A percentile compares a stretch with the other conserved stretches of the same genome.
These are phyloP conservation scores for Metschnikowia lunata DNA, from an alignment of 805 yeast species.

Conservation along the genomic window DNA sequence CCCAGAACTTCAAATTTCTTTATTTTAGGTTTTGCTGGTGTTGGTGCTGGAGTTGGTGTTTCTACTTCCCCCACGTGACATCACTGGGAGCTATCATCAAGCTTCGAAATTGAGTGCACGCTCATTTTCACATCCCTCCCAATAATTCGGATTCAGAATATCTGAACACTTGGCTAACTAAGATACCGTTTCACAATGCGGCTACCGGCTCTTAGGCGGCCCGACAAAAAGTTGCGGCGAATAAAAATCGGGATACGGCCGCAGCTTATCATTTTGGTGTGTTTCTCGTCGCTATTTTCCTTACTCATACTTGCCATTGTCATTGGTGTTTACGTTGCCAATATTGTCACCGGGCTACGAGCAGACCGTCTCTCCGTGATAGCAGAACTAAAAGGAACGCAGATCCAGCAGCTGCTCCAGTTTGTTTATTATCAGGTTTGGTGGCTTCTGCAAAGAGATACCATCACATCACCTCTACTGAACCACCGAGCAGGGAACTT, in stretches of 20 bases:
- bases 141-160: too few species aligned
- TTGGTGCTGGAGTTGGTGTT: too few species aligned
- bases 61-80: too few species aligned
- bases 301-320: slow-evolving; percentile 70
- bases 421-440: slow-evolving; percentile 63
- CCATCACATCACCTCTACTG: slow-evolving; percentile 56
- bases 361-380: slow-evolving; percentile 72
- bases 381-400: slow-evolving; percentile 77
- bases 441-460: slow-evolving; percentile 58
- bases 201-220: not conserved
- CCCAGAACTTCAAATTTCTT: too few species aligned
- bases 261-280: slow-evolving; percentile 68
- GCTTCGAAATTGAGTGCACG: too few species aligned
- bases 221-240: slow-evolving; percentile 14
- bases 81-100: too few species aligned
- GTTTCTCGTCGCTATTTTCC: slow-evolving; percentile 65
- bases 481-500: slow-evolving; percentile 70
- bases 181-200: not conserved
- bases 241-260: slow-evolving; percentile 62
- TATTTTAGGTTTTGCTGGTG: too few species aligned
- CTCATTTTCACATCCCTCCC: too few species aligned
- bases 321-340: slow-evolving; percentile 66
- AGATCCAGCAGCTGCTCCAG: slow-evolving; percentile 63
- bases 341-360: slow-evolving; percentile 55
- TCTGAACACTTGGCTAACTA: too few species aligned